Conservation (phyloP, 2,329 filamentous ascomycete genomes). For the Talaromyces sp. region DNA sequence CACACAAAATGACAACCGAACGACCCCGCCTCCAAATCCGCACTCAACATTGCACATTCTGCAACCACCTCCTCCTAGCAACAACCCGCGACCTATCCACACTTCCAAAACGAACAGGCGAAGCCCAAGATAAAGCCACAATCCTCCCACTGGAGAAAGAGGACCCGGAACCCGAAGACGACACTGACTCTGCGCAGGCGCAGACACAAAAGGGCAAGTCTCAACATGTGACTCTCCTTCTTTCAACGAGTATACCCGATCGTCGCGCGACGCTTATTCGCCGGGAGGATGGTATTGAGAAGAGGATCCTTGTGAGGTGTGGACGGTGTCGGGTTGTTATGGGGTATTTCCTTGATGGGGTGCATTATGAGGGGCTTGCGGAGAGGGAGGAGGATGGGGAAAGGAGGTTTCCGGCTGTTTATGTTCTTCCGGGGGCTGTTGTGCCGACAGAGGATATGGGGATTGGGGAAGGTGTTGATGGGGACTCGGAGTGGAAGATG, state of each 20-base stretch:
- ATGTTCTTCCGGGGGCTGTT: conserved; percentile 63
- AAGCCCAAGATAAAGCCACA: conserved; percentile 56
- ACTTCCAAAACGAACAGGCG: conserved; percentile 56
- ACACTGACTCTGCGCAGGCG: conserved; percentile 17
- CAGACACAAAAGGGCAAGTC: conserved; percentile 11
- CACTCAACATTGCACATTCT: conserved; percentile 65
- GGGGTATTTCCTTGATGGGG: conserved; percentile 63
- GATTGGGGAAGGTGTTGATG: conserved; percentile 31
- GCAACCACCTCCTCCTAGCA: conserved; percentile 65
- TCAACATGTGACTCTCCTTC: conserved; percentile 52
- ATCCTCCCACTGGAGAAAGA: conserved; percentile 57
- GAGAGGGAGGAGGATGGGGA: conserved; percentile 18
- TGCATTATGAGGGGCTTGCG: conserved; percentile 42
- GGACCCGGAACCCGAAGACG: conserved; percentile 19
- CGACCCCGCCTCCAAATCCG: conserved; percentile 40
- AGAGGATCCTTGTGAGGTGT: conserved; percentile 62
- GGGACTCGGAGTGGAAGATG: conserved; percentile 39
- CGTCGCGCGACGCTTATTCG: conserved; percentile 55
- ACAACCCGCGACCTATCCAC: conserved; percentile 56
- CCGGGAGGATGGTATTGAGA: conserved; percentile 68
- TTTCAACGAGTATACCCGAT: conserved; percentile 54
- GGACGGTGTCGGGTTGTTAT: conserved; percentile 62
- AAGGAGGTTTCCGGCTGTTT: conserved; percentile 54
- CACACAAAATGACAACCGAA: neutral
- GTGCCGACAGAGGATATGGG: conserved; percentile 61